Conservation (phyloP, 2,329 filamentous ascomycete genomes). For the Pseudocercospora eumusae region DNA sequence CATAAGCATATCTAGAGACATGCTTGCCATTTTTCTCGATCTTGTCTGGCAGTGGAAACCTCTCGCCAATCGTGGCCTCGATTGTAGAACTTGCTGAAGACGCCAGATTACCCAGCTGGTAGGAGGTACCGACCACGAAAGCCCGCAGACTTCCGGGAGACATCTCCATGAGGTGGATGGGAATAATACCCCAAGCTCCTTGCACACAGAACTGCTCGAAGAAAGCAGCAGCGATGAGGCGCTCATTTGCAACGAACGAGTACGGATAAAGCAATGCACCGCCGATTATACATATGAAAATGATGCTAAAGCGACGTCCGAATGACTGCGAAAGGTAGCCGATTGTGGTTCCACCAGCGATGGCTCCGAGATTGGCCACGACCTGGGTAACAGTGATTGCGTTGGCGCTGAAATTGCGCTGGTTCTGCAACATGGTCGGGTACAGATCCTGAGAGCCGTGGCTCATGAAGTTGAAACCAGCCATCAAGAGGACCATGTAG, state of each 20-base stretch:
- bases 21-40: slow-evolving; percentile 44
- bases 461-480: slow-evolving; percentile 89
- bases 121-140: slow-evolving; percentile 71
- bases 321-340: slow-evolving; percentile 51
- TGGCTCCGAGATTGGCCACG: slow-evolving; percentile 54
- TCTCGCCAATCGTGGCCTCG: slow-evolving; percentile 46
- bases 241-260: slow-evolving; percentile 63
- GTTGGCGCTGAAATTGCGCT: slow-evolving; percentile 56
- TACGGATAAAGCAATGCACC: slow-evolving; percentile 83
- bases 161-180: slow-evolving; percentile 75
- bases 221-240: slow-evolving; percentile 76
- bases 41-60: slow-evolving; percentile 43
- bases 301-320: slow-evolving; percentile 52
- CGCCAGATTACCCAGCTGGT: slow-evolving; percentile 76
- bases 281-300: slow-evolving; percentile 59
- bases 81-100: slow-evolving; percentile 49
- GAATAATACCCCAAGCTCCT: slow-evolving; percentile 44
- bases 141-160: slow-evolving; percentile 72
- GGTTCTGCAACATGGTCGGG: slow-evolving; percentile 61
- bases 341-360: slow-evolving; percentile 49
- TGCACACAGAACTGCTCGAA: slow-evolving; percentile 61
- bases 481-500: slow-evolving; percentile 85
- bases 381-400: slow-evolving; percentile 53
- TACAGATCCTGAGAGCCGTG: slow-evolving; percentile 72
- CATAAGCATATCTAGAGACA: slow-evolving; percentile 47